phyloP scores from a whole-genome alignment of 768 basidiomycete species.

The Pleurotus cornucopiae region DNA sequence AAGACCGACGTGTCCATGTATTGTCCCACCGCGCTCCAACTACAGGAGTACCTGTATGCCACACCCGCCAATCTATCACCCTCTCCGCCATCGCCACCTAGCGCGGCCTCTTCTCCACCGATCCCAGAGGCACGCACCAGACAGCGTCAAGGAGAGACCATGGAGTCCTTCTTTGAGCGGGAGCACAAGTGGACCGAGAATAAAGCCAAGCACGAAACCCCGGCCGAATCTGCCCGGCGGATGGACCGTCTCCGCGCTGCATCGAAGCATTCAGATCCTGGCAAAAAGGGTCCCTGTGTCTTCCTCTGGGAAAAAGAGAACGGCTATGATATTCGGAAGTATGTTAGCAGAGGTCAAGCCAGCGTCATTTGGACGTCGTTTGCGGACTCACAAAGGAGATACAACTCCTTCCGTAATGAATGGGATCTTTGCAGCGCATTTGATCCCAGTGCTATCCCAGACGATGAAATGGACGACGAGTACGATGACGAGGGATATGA shows the following conservation, averaged over 20 bases:
- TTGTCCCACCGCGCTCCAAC: not conserved
- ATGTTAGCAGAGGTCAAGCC: slow-evolving; percentile 9
- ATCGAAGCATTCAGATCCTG: slow-evolving; percentile 16
- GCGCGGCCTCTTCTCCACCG: not conserved
- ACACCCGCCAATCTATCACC: not conserved
- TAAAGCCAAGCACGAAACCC: not conserved
- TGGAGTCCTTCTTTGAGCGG: slow-evolving; percentile 4
- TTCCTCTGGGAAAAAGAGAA: slow-evolving; percentile 18
- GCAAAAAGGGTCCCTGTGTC: slow-evolving; percentile 16
- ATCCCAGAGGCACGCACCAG: not conserved
- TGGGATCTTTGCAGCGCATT: slow-evolving; percentile 19
- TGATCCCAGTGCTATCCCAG: slow-evolving; percentile 7
- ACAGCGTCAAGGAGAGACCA: not conserved
- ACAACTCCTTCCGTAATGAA: slow-evolving; percentile 15
- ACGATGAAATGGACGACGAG: slow-evolving; percentile 2
- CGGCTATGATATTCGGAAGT: slow-evolving; percentile 16
- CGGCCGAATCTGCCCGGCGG: not conserved
- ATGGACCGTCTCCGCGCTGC: slow-evolving; percentile 7
- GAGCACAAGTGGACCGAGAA: not conserved
- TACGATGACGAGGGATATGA: not conserved
- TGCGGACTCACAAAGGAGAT: slow-evolving; percentile 10
- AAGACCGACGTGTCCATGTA: not conserved
- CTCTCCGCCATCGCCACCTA: not conserved
- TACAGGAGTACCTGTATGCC: not conserved
- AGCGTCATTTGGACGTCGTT: slow-evolving; percentile 13